Evolutionary conservation across 192 early-diverging fungal genomes (phyloP).

Genomic region (Dissophora globulifera): DNA sequence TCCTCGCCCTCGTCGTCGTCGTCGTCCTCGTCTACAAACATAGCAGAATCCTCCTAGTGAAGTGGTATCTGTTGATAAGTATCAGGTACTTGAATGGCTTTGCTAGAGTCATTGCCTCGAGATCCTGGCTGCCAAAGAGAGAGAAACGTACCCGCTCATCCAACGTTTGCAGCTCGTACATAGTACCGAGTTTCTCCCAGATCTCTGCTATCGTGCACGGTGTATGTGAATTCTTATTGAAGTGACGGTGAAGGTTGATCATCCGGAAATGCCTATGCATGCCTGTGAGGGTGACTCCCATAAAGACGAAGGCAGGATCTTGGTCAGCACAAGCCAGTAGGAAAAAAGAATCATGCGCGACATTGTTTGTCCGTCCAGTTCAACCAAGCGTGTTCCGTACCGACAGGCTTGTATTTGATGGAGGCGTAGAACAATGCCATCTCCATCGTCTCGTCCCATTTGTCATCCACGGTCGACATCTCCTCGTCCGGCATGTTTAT

Average conservation of each 20-base stretch:
- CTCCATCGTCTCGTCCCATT: constrained; percentile 63
- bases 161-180: constrained; percentile 58
- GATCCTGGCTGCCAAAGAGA: too few relatives aligned
- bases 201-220: constrained; percentile 57
- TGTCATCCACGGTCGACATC: constrained; percentile 8
- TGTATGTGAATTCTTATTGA: constrained; percentile 55
- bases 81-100: too few relatives aligned
- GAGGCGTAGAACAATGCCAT: constrained; percentile 60
- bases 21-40: constrained; percentile 27
- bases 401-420: constrained; percentile 61
- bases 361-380: too few relatives aligned
- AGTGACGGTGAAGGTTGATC: constrained; percentile 60
- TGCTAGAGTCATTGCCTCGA: too few relatives aligned
- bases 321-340: too few relatives aligned
- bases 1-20: constrained; percentile 35
- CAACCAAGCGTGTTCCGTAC: too few relatives aligned
- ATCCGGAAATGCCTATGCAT: constrained; percentile 69
- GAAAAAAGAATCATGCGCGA: too few relatives aligned
- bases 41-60: constrained; percentile 44
- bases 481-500: constrained; percentile 17
- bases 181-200: constrained; percentile 56
- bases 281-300: constrained; percentile 25
- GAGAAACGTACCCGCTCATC: constrained; percentile 55
- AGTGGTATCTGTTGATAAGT: too few relatives aligned
- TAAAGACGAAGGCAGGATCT: too few relatives aligned